A percentile compares a stretch with the other conserved stretches of the same genome.
phyloP scores from a whole-genome alignment of 2,329 filamentous ascomycete species.

The Aspergillus viridinutans region DNA sequence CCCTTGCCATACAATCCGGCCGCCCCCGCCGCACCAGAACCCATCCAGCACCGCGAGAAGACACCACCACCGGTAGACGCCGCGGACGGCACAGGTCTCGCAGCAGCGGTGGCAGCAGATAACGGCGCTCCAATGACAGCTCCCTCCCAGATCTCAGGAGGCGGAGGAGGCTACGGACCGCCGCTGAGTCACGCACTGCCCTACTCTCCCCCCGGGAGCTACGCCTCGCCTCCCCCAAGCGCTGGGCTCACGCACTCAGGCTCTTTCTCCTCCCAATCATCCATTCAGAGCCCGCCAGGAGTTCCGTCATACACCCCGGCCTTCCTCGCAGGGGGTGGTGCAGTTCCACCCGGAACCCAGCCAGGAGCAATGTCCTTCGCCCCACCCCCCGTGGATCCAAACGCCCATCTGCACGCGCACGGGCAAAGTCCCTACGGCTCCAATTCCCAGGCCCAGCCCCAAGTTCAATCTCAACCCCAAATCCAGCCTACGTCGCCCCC shows the following conservation, averaged over 20 bases:
- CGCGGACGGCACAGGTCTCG: constrained; percentile 43
- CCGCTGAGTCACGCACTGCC: constrained; percentile 19
- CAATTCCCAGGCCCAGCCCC: constrained; percentile 14
- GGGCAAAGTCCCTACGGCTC: constrained; percentile 24
- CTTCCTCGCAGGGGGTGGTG: constrained; percentile 13
- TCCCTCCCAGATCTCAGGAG: constrained; percentile 21
- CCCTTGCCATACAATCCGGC: constrained; percentile 64
- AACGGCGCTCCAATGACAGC: constrained; percentile 30
- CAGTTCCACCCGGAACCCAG: constrained; percentile 9
- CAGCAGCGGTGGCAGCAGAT: constrained; percentile 39
- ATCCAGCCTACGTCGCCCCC: constrained; percentile 16
- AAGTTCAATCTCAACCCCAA: constrained; percentile 13
- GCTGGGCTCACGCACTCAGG: constrained; percentile 25
- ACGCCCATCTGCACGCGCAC: constrained; percentile 32
- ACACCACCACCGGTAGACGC: constrained; percentile 60
- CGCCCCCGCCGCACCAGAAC: constrained; percentile 61
- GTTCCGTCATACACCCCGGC: constrained; percentile 27
- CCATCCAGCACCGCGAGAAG: constrained; percentile 62
- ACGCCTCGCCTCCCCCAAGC: constrained; percentile 35
- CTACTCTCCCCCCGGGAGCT: constrained; percentile 24
- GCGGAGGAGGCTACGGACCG: constrained; percentile 17
- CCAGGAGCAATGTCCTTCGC: constrained; percentile 29
- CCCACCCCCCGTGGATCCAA: constrained; percentile 31
- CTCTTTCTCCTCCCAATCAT: constrained; percentile 21
- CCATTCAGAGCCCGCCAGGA: constrained; percentile 23